Base-by-base conservation (phyloP, 192 early-diverging fungal genomes). In the Allomyces javanicus region DNA sequence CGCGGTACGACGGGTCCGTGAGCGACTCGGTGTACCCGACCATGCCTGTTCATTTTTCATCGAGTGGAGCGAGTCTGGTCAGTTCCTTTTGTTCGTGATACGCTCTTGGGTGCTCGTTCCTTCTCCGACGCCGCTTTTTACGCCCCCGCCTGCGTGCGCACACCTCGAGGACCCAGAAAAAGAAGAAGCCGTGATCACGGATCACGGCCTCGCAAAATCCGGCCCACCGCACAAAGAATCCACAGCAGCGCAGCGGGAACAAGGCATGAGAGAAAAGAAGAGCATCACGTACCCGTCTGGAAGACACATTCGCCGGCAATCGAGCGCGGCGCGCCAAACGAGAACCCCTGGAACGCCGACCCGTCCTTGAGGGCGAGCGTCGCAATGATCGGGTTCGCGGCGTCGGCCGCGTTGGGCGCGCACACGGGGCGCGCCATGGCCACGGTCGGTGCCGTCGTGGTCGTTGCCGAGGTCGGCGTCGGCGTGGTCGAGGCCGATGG, bases 21-120 rank as follows among this genome's bases (percentile, higher is more conserved):
- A 96, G 79, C 26, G 96, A 94, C 76, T 98, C 94, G n/a, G 96
- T 93, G 73, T 96, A 98, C 62, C 93, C 96, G 63, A 95, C 91
- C 94, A 96, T 96, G 44, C 88, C 87, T 88, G 67, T 26, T n/a
- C 44, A 61, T 23, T 44, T 44, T 66, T 33, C 33, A 40, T 40
- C 7, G 7, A 7, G 33, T 7, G 9, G 33, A 40, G 33, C 33
- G 0, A 9, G 33, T 40, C 33, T 40, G 33, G 33, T 40, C 33
- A 40, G 66, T 64, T 19, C 24, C 24, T 63, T 68, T 26, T 65
- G 68, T 63, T 25, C 24, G 33, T 9, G 33, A 40, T 40, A 22
- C 25, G 22, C 0, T 19, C 10, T 24, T 5, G 68, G 10, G 1
- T 3, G 50, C 12, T 21, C 21, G 3, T 58, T 4, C 50, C 17